A percentile compares a stretch with the other conserved stretches of the same genome.
Evolutionary conservation across 352 stramenopile genomes (phyloP).

Genomic region (Phytopythium boreale): DNA sequence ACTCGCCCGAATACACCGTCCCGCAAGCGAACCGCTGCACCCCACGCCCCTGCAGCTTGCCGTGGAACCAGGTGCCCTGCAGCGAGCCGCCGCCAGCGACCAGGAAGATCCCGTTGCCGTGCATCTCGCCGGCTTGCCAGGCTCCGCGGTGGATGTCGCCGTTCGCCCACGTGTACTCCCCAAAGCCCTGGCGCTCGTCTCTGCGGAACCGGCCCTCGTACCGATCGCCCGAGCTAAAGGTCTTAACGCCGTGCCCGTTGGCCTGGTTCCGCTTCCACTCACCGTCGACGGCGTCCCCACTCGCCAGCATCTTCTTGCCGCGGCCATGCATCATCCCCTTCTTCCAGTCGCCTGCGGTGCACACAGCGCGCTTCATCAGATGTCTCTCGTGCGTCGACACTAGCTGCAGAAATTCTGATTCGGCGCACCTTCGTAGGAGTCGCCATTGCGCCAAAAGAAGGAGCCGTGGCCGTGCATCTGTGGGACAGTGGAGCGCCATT

Average conservation of each 20-base stretch:
- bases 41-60: conserved; percentile 36
- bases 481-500: background rate
- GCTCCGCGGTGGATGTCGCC: conserved; percentile 63
- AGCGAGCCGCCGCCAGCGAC: conserved; percentile 27
- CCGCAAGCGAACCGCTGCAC: conserved; percentile 57
- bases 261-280: conserved; percentile 60
- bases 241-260: conserved; percentile 60
- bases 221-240: conserved; percentile 59
- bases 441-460: conserved; percentile 73
- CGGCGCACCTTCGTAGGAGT: conserved; percentile 68
- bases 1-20: conserved; percentile 54
- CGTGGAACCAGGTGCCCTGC: conserved; percentile 45
- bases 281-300: conserved; percentile 60
- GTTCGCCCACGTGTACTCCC: conserved; percentile 68
- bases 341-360: conserved; percentile 60
- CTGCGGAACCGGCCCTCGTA: conserved; percentile 66
- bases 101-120: conserved; percentile 60
- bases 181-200: conserved; percentile 62
- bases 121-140: conserved; percentile 55
- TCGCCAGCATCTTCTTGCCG: conserved; percentile 64
- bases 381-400: background rate
- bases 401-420: background rate
- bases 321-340: conserved; percentile 73
- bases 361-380: background rate
- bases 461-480: conserved; percentile 76